Base-by-base conservation (phyloP, 2,329 filamentous ascomycete species). In the Paecilomyces sp. region DNA sequence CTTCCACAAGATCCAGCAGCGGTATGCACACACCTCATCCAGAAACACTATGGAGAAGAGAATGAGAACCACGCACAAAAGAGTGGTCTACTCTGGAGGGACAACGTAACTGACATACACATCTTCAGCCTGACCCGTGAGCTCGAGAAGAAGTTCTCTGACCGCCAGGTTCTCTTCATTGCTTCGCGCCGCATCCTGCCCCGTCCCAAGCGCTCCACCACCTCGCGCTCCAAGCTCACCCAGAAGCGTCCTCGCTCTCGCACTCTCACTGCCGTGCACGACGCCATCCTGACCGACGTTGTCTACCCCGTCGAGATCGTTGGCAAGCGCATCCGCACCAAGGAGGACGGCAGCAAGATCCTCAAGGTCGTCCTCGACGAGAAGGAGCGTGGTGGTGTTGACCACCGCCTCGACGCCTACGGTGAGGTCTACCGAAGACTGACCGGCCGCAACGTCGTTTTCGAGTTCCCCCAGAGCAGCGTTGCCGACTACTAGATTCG, bases 131-230 rank as follows among this genome's bases (percentile, higher is more conserved):
- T 99, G 78, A 99, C 94, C 82, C 94, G 94, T 83, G 94, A 99
- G 87, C 92, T 99, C 78, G 94, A 99, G 90, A 99, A 99, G 92
- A 99, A 99, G 86, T 99, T 99, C 91, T 97, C 94, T 68, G 94
- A 99, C 87, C 94, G 94, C 83, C 94, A 99, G 83, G 94, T 99
- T 80, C 86, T 99, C 80, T 92, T 99, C 88, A 89, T 99, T 74
- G 94, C 94, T 74, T 95, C 93, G 77, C 94, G 94, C 87, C 94
- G 94, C 82, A 99, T 99, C 76, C 87, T 99, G 65, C 93, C 94
- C 80, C 92, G 92, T 81, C 94, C 94, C 80, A 97, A 97, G 91
- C 92, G 93, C 80, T 96, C 92, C 80, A 91, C 88, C 85, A 92
- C 92, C 84, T 91, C 89, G 71, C 93, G 94, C 86, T 92, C 92